phyloP scores from a whole-genome alignment of 495 filamentous ascomycete species.

The Hypoxylon fragiforme region DNA sequence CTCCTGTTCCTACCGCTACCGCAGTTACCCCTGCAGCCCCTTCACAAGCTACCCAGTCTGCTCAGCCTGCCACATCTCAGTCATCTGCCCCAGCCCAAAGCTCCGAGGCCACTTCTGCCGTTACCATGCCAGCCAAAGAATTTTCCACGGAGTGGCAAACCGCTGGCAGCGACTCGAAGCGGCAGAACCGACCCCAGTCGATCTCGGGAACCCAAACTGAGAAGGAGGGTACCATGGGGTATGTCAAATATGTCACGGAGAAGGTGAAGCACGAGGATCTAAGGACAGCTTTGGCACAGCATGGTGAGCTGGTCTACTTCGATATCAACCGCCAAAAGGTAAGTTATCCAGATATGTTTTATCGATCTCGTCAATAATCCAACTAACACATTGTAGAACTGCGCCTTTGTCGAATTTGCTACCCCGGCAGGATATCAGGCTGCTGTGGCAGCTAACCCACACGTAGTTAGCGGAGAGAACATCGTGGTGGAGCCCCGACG shows the following conservation, averaged over 20 bases:
- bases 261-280: slow-evolving; percentile 74
- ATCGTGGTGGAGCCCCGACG: slow-evolving; percentile 89
- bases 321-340: slow-evolving; percentile 92
- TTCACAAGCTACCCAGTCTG: slow-evolving; percentile 21
- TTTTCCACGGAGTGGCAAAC: slow-evolving; percentile 73
- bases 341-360: slow-evolving; percentile 35
- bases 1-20: background rate
- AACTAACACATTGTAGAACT: slow-evolving; percentile 67
- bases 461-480: slow-evolving; percentile 76
- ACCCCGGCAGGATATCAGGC: slow-evolving; percentile 75
- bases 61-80: slow-evolving; percentile 26
- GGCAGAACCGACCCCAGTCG: slow-evolving; percentile 68
- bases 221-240: slow-evolving; percentile 73
- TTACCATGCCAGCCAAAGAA: slow-evolving; percentile 44
- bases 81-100: slow-evolving; percentile 33
- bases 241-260: slow-evolving; percentile 92
- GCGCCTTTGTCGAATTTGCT: slow-evolving; percentile 92
- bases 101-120: slow-evolving; percentile 28
- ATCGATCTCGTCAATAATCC: slow-evolving; percentile 1
- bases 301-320: slow-evolving; percentile 80
- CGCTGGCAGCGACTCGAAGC: slow-evolving; percentile 79
- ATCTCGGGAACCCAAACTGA: slow-evolving; percentile 54
- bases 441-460: slow-evolving; percentile 83
- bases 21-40: slow-evolving; percentile 42
- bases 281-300: slow-evolving; percentile 63